A percentile compares a stretch with the other conserved stretches of the same genome.
These are phyloP conservation scores for Mycena rosella DNA, from an alignment of 768 basidiomycete species.

Conservation along the genomic window DNA sequence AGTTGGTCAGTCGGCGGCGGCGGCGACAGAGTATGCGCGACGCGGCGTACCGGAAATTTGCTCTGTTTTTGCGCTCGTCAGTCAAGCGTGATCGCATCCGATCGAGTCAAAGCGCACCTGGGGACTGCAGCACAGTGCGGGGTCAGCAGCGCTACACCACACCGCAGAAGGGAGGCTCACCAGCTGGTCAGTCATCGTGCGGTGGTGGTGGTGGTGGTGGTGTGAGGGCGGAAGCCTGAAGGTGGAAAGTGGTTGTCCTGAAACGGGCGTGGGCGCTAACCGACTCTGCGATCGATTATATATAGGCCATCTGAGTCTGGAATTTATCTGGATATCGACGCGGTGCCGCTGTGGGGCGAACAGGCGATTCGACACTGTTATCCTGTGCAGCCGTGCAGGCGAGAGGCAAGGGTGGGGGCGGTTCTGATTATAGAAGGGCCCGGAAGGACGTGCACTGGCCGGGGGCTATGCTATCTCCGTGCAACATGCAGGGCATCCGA, in stretches of 20 bases:
- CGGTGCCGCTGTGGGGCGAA: not conserved
- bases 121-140: slow-evolving; percentile 55
- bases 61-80: slow-evolving; percentile 62
- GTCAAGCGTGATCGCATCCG: slow-evolving; percentile 11
- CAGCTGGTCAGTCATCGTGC: slow-evolving; percentile 70
- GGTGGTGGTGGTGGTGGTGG: too few relatives aligned
- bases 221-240: slow-evolving; percentile 14
- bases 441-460: too few relatives aligned
- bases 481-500: too few relatives aligned
- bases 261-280: slow-evolving; percentile 21
- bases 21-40: too few relatives aligned
- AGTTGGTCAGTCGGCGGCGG: too few relatives aligned
- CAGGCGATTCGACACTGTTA: too few relatives aligned
- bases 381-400: too few relatives aligned
- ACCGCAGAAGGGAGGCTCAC: slow-evolving; percentile 50
- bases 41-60: slow-evolving; percentile 85
- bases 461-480: too few relatives aligned
- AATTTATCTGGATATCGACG: too few relatives aligned
- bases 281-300: not conserved
- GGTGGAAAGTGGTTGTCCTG: slow-evolving; percentile 28
- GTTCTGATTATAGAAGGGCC: too few relatives aligned
- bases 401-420: too few relatives aligned
- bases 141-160: slow-evolving; percentile 27
- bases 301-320: not conserved
- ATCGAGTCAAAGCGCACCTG: slow-evolving; percentile 57